Base-by-base conservation (phyloP, 106 monocot genomes). In the Xerophyta viscosa region DNA sequence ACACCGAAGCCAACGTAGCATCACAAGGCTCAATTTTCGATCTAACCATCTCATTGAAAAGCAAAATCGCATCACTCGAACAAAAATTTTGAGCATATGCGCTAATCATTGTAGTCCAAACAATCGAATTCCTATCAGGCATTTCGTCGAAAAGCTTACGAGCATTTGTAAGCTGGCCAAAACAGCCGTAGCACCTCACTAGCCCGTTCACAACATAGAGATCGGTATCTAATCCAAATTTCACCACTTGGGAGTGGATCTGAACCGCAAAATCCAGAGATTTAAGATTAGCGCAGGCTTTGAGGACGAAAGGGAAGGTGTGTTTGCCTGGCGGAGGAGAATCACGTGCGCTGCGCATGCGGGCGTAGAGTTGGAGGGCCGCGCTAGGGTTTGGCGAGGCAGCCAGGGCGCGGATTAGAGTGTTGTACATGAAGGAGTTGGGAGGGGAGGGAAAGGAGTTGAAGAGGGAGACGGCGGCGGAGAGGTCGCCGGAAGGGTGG, bases 351-450 rank as follows among this genome's bases (percentile, higher is more conserved):
- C 19, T 31, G n/a, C n/a, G 64, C 86, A 86, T 86, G 15, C 25
- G 33, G 25, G 50, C 13, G 50, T 67, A 81, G 55, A 80, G 30
- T 24, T 1, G 54, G 57, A 87, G 8, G 26, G 91, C 77, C 20
- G 31, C 50, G 21, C 50, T 31, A 8, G 91, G 77, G 21, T 25
- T 8, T 2, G 77, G 61, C 63, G 73, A 33, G 48, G 28, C 56
- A 39, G 84, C 70, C 54, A 66, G 66, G 43, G 70, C 74, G 37
- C 77, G 79, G 73, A 94, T 71, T 66, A 83, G 62, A 51, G 88
- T 80, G 70, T 88, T 94, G 68, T 69, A 76, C 69, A 84, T 75
- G 84, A 81, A 84, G 69, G 88, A 77, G 74, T 94, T 94, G n/a
- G n/a, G n/a, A 24, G 88, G 83, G 13, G 48, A 19, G 27, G 27